Evolutionary conservation across 129 eudicot species (phyloP), one percentile per base, ranked within the genome.

Genomic region (Chrysanthemum makinoi): DNA sequence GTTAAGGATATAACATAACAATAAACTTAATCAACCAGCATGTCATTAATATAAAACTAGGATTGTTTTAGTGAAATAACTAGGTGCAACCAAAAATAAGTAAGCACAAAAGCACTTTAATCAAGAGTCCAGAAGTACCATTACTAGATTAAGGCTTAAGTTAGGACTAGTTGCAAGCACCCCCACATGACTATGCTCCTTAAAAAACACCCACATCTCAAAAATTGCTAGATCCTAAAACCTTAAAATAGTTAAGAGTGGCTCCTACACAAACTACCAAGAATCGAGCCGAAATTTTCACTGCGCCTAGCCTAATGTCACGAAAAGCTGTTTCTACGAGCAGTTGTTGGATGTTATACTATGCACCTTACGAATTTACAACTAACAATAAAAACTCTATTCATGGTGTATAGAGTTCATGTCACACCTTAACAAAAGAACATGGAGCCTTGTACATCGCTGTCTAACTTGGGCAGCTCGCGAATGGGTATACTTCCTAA

Each of bases 401-500:
- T 52, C 64, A 48, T 13, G 67, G 26, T 2, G 43, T 11, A 49
- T 46, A 60, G 19, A 64, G 58, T 53, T 60, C 24, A 48, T 16
- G 65, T 58, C 76, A 58, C 66, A 65, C 71, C 63, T 89, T 78
- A 94, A 73, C 99, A 94, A 70, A 94, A 94, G 77, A 94, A 94
- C 99, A 94, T 94, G 10, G 99, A 87, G 51, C 82, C 86, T 49
- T 82, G 83, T 47, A 94, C 88, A 10, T 87, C 77, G 28, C 79
- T 69, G 51, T 90, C 86, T 76, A 94, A 74, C 72, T 87, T 81
- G 10, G 99, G 99, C 60, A 94, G 79, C 85, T 86, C 79, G 24
- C 91, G 90, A 62, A 87, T 51, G 4, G 85, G 78, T 17, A 59
- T 54, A 55, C 76, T 80, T 53, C 83, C 97, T 62, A 49, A 48